A percentile compares a stretch with the other conserved stretches of the same genome.
Evolutionary conservation across 2,329 filamentous ascomycete genomes (phyloP).

Genomic region (Zopfia rhizophila): DNA sequence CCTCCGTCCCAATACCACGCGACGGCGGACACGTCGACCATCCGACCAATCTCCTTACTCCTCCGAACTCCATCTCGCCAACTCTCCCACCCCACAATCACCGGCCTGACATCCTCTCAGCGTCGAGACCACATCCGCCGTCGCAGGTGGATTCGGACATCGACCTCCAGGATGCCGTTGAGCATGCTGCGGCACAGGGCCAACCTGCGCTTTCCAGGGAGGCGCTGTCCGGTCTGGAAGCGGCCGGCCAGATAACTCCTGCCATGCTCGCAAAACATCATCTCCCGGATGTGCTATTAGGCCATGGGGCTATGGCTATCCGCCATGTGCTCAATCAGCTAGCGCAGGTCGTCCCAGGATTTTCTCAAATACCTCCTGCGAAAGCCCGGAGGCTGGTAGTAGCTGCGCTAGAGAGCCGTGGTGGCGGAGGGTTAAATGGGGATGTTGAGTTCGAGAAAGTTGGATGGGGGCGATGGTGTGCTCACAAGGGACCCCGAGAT

Average conservation of each 20-base stretch:
- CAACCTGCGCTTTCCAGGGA: slow-evolving; percentile 59
- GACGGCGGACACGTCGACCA: slow-evolving; percentile 39
- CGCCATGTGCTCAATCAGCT: slow-evolving; percentile 95
- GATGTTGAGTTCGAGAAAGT: slow-evolving; percentile 93
- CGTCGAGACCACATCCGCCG: slow-evolving; percentile 58
- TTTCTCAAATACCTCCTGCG: slow-evolving; percentile 85
- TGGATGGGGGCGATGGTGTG: slow-evolving; percentile 97
- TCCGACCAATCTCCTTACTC: slow-evolving; percentile 76
- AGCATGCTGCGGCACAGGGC: slow-evolving; percentile 59
- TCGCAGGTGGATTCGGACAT: slow-evolving; percentile 80
- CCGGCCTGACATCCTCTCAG: slow-evolving; percentile 64
- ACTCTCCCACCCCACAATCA: slow-evolving; percentile 83
- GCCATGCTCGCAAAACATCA: slow-evolving; percentile 88
- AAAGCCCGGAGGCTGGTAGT: slow-evolving; percentile 93
- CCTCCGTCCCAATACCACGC: slow-evolving; percentile 39
- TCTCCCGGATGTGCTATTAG: slow-evolving; percentile 87
- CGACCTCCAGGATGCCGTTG: slow-evolving; percentile 78
- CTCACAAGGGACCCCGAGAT: slow-evolving; percentile 63
- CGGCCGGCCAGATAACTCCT: slow-evolving; percentile 84
- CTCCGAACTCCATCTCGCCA: slow-evolving; percentile 94
- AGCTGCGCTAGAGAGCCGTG: slow-evolving; percentile 85
- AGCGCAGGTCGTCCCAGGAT: slow-evolving; percentile 91
- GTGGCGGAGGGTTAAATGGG: slow-evolving; percentile 68
- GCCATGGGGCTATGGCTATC: slow-evolving; percentile 91
- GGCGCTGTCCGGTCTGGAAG: slow-evolving; percentile 70